These are phyloP conservation scores for Tetradesmus lagerheimii DNA, from an alignment of 139 green algal species.

Conservation along the genomic window DNA sequence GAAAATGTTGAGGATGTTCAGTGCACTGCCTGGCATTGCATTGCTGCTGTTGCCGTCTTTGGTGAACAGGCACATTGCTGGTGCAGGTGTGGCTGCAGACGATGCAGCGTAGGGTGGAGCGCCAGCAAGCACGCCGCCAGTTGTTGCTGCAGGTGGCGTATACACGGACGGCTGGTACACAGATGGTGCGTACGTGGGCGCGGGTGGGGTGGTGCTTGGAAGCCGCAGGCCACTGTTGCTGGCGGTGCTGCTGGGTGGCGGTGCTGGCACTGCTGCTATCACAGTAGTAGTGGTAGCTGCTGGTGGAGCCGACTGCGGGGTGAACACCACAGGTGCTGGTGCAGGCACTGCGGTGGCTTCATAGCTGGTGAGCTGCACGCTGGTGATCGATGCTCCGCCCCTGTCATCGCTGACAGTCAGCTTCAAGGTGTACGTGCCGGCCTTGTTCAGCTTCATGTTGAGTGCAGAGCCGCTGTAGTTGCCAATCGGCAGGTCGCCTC, in stretches of 20 bases:
- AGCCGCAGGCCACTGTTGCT: background rate
- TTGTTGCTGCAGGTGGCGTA: background rate
- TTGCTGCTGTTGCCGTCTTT: background rate
- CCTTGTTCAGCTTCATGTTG: constrained; percentile 22
- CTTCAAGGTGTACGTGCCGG: background rate
- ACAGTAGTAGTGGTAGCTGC: background rate
- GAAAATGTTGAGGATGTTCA: background rate
- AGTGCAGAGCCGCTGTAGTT: constrained; percentile 13
- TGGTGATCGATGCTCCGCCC: background rate
- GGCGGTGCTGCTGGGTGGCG: background rate
- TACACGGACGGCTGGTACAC: background rate
- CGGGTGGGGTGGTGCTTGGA: background rate
- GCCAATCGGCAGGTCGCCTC: background rate
- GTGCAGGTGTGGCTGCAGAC: background rate
- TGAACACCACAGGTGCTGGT: background rate
- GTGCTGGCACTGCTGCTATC: constrained; percentile 26
- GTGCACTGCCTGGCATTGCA: background rate
- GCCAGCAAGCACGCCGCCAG: background rate
- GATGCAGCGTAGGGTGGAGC: background rate
- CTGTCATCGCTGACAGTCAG: constrained; percentile 30
- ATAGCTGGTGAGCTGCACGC: background rate
- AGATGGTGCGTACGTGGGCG: background rate
- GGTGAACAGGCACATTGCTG: constrained; percentile 23
- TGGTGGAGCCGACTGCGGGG: background rate
- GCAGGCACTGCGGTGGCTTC: background rate